Base-by-base conservation (phyloP, 345 rosid genomes). In the Cardamine chenopodiifolia region DNA sequence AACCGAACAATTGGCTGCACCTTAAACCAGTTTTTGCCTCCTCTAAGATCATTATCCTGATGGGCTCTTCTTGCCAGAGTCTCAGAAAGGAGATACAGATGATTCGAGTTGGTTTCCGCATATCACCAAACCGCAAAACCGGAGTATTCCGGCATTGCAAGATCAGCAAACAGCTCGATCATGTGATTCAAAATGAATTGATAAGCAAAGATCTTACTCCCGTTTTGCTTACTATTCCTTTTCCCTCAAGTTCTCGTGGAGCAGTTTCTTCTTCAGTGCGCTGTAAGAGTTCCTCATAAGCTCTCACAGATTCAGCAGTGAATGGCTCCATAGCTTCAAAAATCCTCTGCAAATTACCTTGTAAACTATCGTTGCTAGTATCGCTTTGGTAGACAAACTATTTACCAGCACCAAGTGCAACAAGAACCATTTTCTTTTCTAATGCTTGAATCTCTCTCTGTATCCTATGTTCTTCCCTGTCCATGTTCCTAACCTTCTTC, bases 251-350 rank as follows among this genome's bases (percentile, higher is more conserved):
- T 55, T 76, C 86, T 64, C 59, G 74, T 48, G 87, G 83, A 53
- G 68, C 65, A 58, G 48, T 83, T 81, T 88, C 89, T 83, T 92
- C 97, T 76, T 88, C 86, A 20, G 81, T 75, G 10, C 97, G 98
- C 54, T 73, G 80, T 82, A 88, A 76, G 31, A 96, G 96, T 78
- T 88, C 99, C 77, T 84, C 96, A 6, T 90, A 96, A 57, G 83
- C 90, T 72, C 83, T 84, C 81, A 80, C 6, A 6, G 92, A 90
- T 35, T 88, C 89, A 6, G 81, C 87, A 37, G 80, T 75, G 81
- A 92, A 96, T 75, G 80, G 89, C 83, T 92, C 97, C 97, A 96
- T 85, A 35, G 98, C 96, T 80, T 88, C 95, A 34, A 92, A 92
- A 60, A 90, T 86, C 44, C 81, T 70, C 63, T 79, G 93, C 71